Evolutionary conservation across 257 asterid species (phyloP), one percentile per base, ranked within the genome.

Genomic region (Fraxinus excelsior): DNA sequence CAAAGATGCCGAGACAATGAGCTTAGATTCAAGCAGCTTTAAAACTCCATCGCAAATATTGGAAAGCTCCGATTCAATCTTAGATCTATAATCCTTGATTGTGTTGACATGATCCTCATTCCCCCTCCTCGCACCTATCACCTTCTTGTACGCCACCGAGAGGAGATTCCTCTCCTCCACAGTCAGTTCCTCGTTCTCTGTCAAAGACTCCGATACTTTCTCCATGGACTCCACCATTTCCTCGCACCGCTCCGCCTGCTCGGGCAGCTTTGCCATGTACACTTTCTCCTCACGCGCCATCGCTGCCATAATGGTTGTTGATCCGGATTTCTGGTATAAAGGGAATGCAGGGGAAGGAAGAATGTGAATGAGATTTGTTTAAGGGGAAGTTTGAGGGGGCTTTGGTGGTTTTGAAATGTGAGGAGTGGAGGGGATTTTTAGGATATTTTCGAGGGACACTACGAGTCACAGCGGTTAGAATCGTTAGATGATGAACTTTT

Each of bases 211-310:
- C 34, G 84, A 83, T 64, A 83, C 86, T 35, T 74, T 80, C 78
- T 83, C 87, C 87, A 83, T 83, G 84, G 74, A 80, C 75, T 83
- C 84, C 13, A 83, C 87, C 87, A 83, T 83, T 25, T 83, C 87
- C 82, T 83, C 86, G 80, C 80, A 77, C 38, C 86, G 82, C 84
- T 83, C 86, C 26, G 86, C 86, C 83, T 82, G 86, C 74, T 82
- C 86, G 77, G 86, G 83, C 58, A 82, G 81, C 76, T 83, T 83
- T 51, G 86, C 86, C 86, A 83, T 83, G 86, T 83, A 83, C 0
- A 83, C 86, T 77, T 76, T 80, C 73, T 80, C 84, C 42, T 83
- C 87, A 32, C 87, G 82, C 80, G 84, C 78, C 73, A 78, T 72
- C 84, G 84, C 82, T 58, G 82, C 82, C 86, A 80, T 80, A 26